Conservation (phyloP, 495 filamentous ascomycete genomes). For the Hypomontagnella submonticulosa region DNA sequence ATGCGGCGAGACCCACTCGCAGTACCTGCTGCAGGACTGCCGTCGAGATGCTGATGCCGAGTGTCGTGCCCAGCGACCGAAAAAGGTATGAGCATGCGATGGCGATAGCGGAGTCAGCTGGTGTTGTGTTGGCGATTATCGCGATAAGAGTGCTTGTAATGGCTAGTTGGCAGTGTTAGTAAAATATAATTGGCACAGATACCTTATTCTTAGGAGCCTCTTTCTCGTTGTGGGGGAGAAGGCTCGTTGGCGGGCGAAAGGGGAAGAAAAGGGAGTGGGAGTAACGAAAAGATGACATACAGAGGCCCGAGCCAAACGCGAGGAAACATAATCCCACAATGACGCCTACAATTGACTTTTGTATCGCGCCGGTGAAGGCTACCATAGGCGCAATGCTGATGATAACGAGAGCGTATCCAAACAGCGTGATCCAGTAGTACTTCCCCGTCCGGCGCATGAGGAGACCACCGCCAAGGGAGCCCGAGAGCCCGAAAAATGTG, state of each 20-base stretch:
- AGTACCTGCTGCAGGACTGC: constrained; percentile 80
- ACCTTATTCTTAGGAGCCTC: no score
- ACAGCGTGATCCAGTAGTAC: constrained; percentile 80
- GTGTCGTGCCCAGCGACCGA: constrained; percentile 80
- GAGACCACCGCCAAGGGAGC: constrained; percentile 74
- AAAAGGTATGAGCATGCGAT: constrained; percentile 91
- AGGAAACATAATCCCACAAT: constrained; percentile 62
- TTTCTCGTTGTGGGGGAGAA: no score
- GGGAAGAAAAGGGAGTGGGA: not conserved
- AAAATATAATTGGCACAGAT: no score
- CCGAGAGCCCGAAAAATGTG: constrained; percentile 70
- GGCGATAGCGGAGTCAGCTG: constrained; percentile 77
- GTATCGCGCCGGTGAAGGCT: constrained; percentile 67
- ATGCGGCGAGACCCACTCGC: constrained; percentile 64
- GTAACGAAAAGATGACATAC: constrained; percentile 27
- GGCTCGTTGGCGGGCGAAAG: no score
- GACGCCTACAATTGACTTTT: constrained; percentile 55
- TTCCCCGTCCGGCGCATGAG: constrained; percentile 81
- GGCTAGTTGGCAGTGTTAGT: constrained; percentile 53
- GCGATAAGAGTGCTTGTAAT: constrained; percentile 74
- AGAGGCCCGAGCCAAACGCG: constrained; percentile 41
- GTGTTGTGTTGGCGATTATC: constrained; percentile 73
- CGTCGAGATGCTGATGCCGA: constrained; percentile 75
- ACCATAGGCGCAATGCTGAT: constrained; percentile 66
- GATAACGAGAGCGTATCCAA: constrained; percentile 63